A percentile compares a stretch with the other conserved stretches of the same genome.
These are phyloP conservation scores for Panicum hallii DNA, from an alignment of 202 grass and related monocot genomes.

Conservation along the genomic window DNA sequence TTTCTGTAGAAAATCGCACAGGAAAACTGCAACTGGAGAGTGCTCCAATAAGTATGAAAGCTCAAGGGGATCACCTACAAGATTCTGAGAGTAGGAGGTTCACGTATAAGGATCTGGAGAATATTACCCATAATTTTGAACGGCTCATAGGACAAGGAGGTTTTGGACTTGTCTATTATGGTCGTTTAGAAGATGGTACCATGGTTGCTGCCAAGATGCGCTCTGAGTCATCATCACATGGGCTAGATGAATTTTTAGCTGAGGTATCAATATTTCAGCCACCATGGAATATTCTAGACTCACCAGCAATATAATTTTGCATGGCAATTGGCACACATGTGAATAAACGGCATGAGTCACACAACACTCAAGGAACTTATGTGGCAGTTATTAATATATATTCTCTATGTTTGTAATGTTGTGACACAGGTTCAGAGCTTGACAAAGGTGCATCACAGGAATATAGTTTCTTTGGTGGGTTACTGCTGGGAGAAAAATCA, in stretches of 20 bases:
- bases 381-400: background rate
- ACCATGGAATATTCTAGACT: background rate
- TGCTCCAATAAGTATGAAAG: background rate
- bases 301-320: background rate
- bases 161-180: conserved; percentile 54
- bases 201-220: conserved; percentile 58
- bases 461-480: conserved; percentile 63
- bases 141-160: conserved; percentile 52
- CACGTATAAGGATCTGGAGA: conserved; percentile 34
- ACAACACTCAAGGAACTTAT: background rate
- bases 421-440: conserved; percentile 49
- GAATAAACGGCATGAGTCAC: background rate
- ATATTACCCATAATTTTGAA: conserved; percentile 47
- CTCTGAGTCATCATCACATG: conserved; percentile 47
- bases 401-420: background rate
- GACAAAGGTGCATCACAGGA: conserved; percentile 65
- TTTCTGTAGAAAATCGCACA: background rate
- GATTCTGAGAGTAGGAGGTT: conserved; percentile 22
- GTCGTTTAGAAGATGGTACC: conserved; percentile 37
- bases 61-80: background rate
- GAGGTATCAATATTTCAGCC: conserved; percentile 44
- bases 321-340: background rate
- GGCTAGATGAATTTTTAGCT: conserved; percentile 51
- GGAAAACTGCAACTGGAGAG: background rate
- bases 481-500: conserved; percentile 57